Conservation (phyloP, 495 filamentous ascomycete genomes). For the Tuber indicum region DNA sequence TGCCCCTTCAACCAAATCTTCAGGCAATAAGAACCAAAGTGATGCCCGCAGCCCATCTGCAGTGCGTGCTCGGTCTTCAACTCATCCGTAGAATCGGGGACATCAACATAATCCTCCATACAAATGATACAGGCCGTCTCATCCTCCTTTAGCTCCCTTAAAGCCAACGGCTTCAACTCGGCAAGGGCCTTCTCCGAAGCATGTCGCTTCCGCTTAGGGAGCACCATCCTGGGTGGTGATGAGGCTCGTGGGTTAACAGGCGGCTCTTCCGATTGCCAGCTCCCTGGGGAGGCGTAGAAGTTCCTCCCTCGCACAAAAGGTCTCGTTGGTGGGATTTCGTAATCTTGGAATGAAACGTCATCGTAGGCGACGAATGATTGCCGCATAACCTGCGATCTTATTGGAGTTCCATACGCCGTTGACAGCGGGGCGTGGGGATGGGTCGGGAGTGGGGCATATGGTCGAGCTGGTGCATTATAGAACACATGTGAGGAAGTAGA, state of each 20-base stretch:
- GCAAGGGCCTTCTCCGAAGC: slow-evolving; percentile 38
- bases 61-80: slow-evolving; percentile 36
- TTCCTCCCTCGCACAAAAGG: slow-evolving; percentile 1
- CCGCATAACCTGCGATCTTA: slow-evolving; percentile 19
- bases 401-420: slow-evolving; percentile 19
- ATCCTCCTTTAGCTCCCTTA: slow-evolving; percentile 38
- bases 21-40: slow-evolving; percentile 38
- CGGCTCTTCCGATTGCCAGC: slow-evolving; percentile 15
- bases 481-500: slow-evolving; percentile 19
- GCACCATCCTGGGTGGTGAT: slow-evolving; percentile 17
- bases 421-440: slow-evolving; percentile 21
- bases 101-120: slow-evolving; percentile 38
- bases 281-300: slow-evolving; percentile 11
- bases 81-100: slow-evolving; percentile 35
- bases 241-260: slow-evolving; percentile 10
- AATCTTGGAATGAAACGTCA: not conserved
- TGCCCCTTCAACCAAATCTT: slow-evolving; percentile 37
- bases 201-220: slow-evolving; percentile 29
- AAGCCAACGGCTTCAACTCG: slow-evolving; percentile 30
- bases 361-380: not conserved
- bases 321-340: slow-evolving; percentile 10
- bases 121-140: slow-evolving; percentile 38
- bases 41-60: slow-evolving; percentile 36
- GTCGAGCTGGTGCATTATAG: slow-evolving; percentile 21
- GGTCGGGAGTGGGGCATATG: slow-evolving; percentile 17